Conservation (phyloP, 1,284 basidiomycete species). For the Tilletia horrida region DNA sequence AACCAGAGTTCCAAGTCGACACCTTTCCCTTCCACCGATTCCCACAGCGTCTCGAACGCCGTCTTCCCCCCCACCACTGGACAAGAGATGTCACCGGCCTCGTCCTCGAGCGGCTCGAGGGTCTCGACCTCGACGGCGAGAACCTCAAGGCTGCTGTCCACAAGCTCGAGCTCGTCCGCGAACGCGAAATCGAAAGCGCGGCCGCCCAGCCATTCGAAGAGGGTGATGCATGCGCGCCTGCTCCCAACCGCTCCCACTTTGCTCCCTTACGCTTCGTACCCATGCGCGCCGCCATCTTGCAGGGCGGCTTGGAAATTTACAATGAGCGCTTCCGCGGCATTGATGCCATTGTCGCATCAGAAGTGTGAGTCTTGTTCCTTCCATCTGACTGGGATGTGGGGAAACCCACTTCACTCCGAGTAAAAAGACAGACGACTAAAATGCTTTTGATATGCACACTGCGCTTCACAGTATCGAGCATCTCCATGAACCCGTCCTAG, state of each 20-base stretch:
- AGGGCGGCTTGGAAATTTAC: conserved; percentile 72
- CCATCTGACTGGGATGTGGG: too few species aligned
- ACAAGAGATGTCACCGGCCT: conserved; percentile 6
- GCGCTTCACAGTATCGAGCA: conserved; percentile 74
- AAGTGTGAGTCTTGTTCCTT: conserved; percentile 65
- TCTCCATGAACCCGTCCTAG: conserved; percentile 68
- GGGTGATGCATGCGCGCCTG: background rate
- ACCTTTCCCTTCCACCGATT: conserved; percentile 36
- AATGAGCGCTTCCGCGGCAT: conserved; percentile 70
- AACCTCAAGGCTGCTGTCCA: conserved; percentile 13
- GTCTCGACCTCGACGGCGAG: conserved; percentile 20
- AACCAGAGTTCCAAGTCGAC: conserved; percentile 37
- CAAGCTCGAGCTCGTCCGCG: background rate
- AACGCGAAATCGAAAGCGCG: background rate
- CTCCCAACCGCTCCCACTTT: background rate
- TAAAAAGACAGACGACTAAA: conserved; percentile 2
- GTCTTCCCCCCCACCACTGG: background rate
- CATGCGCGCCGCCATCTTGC: conserved; percentile 43
- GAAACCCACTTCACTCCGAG: too few species aligned
- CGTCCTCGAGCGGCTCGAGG: conserved; percentile 9
- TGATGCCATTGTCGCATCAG: conserved; percentile 79
- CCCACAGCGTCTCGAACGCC: conserved; percentile 19
- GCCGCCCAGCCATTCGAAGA: background rate
- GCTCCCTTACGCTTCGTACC: conserved; percentile 19
- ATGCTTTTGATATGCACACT: background rate